These are phyloP conservation scores for Aspergillus puulaauensis DNA, from an alignment of 2,329 filamentous ascomycete species.

Conservation along the genomic window DNA sequence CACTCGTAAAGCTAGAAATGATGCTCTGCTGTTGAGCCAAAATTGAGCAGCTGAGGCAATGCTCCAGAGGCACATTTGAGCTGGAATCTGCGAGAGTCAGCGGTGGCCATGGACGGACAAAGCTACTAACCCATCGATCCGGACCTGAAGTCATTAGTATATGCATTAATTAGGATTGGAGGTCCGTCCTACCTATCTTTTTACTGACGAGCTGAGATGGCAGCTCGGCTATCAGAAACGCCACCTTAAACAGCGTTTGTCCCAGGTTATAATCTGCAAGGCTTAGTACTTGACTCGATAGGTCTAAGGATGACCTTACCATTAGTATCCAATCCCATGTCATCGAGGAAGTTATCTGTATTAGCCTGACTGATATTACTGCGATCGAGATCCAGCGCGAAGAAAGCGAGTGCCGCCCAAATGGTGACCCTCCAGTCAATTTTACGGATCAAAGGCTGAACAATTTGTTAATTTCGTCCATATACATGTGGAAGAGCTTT, in stretches of 20 bases:
- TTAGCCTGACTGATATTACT: slow-evolving; percentile 27
- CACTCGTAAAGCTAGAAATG: neutral
- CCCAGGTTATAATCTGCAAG: slow-evolving; percentile 28
- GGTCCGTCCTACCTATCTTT: neutral
- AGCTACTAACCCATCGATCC: neutral
- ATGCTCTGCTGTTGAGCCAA: neutral
- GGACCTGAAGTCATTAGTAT: neutral
- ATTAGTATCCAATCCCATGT: slow-evolving; percentile 30
- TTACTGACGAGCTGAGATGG: neutral
- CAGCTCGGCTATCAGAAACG: slow-evolving; percentile 29
- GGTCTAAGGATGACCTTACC: neutral
- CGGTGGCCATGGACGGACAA: neutral
- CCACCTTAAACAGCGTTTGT: slow-evolving; percentile 29
- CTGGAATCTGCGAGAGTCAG: neutral
- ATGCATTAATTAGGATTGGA: neutral
- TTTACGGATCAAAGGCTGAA: slow-evolving; percentile 18
- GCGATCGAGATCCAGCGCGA: slow-evolving; percentile 28
- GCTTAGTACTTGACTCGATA: neutral
- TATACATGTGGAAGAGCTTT: neutral
- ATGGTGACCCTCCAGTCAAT: slow-evolving; percentile 35
- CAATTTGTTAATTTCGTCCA: neutral
- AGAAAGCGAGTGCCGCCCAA: slow-evolving; percentile 50
- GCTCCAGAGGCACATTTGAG: neutral
- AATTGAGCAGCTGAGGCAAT: neutral
- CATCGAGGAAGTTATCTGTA: slow-evolving; percentile 27